Conservation (phyloP, 768 basidiomycete genomes). For the Suillus decipiens region DNA sequence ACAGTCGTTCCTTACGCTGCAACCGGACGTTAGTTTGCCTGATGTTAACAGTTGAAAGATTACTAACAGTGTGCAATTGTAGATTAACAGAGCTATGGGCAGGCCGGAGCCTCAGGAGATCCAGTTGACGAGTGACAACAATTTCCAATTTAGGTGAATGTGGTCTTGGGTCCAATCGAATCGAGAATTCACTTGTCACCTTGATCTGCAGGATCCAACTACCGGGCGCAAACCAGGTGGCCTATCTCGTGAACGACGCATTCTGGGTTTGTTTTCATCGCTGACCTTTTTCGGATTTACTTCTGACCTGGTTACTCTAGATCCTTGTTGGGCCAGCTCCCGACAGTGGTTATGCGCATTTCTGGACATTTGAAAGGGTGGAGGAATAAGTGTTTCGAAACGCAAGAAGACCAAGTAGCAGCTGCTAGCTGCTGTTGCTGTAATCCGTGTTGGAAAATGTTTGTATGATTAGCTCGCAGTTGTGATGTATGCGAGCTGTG, state of each 20-base stretch:
- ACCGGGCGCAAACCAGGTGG: rapidly evolving
- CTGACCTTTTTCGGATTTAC: background rate
- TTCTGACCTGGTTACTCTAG: background rate
- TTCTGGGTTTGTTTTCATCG: background rate
- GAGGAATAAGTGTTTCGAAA: background rate
- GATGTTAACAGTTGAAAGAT: no score
- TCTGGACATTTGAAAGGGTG: background rate
- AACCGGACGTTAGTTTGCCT: no score
- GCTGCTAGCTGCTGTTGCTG: background rate
- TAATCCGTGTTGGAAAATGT: background rate
- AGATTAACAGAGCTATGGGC: no score
- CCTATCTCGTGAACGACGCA: background rate
- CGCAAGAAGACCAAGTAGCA: background rate
- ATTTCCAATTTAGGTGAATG: no score
- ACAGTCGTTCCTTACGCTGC: no score
- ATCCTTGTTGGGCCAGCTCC: background rate
- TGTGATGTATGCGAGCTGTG: background rate
- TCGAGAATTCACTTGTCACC: background rate
- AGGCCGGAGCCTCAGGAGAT: no score
- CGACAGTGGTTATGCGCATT: rapidly evolving
- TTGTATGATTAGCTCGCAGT: background rate
- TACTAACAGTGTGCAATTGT: no score
- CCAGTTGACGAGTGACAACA: no score
- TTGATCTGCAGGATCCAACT: background rate
- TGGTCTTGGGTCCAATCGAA: no score